Evolutionary conservation across 1,139 yeast genomes (phyloP).

Genomic region (Yamadazyma aaseri): DNA sequence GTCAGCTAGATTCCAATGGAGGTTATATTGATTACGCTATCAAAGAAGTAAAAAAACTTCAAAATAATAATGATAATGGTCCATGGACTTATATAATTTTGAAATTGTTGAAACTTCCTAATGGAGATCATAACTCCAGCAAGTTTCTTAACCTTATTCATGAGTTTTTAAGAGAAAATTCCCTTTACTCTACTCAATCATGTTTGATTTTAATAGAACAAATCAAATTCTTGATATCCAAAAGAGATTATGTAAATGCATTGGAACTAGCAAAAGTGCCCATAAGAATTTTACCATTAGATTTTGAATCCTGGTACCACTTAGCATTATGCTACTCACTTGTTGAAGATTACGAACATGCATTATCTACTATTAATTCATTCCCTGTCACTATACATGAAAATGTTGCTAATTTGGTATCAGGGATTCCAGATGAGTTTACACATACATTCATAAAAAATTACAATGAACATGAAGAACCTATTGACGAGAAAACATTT

Average conservation of each 20-base stretch:
- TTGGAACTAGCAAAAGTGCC: conserved; percentile 30
- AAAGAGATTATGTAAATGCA: conserved; percentile 27
- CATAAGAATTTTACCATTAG: conserved; percentile 37
- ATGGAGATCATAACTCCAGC: conserved; percentile 25
- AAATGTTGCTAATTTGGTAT: conserved; percentile 20
- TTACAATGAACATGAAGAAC: conserved; percentile 22
- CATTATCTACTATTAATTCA: conserved; percentile 35
- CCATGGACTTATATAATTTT: conserved; percentile 31
- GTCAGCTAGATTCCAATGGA: conserved; percentile 21
- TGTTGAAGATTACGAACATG: conserved; percentile 27
- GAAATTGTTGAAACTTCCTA: conserved; percentile 22
- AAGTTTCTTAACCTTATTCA: conserved; percentile 28
- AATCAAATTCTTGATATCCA: conserved; percentile 36
- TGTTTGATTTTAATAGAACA: conserved; percentile 41
- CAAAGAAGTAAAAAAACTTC: conserved; percentile 5
- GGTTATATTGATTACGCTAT: conserved; percentile 22
- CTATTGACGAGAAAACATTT: conserved; percentile 32
- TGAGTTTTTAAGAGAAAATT: conserved; percentile 18
- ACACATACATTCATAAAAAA: conserved; percentile 27
- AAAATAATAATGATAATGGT: conserved; percentile 9
- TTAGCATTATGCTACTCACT: conserved; percentile 36
- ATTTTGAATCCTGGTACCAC: conserved; percentile 42
- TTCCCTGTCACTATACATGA: conserved; percentile 26
- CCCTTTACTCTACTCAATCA: conserved; percentile 29
- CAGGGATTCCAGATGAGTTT: conserved; percentile 33